These are phyloP conservation scores for Gossypium stocksii DNA, from an alignment of 345 rosid species.

Conservation along the genomic window DNA sequence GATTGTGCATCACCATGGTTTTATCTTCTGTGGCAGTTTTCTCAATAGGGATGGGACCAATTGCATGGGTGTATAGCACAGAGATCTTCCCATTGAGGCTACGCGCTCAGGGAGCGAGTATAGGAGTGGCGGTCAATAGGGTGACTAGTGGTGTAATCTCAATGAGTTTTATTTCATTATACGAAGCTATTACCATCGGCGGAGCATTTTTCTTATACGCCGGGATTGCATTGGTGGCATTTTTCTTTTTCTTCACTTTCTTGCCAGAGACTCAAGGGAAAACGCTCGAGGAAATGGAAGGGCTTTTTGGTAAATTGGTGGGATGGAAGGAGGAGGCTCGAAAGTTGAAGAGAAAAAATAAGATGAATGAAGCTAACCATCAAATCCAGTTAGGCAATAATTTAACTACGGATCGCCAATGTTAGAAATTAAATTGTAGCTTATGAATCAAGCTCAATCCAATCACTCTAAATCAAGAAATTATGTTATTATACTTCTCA, in stretches of 20 bases:
- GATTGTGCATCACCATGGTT: conserved; percentile 43
- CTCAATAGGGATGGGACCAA: conserved; percentile 92
- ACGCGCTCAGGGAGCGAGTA: conserved; percentile 77
- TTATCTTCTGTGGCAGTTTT: conserved; percentile 63
- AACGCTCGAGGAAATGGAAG: conserved; percentile 76
- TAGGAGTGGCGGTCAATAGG: conserved; percentile 63
- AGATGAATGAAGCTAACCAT: conserved; percentile 13
- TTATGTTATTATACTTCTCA: too few species aligned
- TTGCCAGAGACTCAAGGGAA: conserved; percentile 83
- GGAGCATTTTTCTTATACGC: conserved; percentile 79
- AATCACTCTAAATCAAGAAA: too few species aligned
- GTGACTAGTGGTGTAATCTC: conserved; percentile 71
- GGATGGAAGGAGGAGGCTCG: conserved; percentile 42
- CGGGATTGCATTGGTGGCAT: conserved; percentile 44
- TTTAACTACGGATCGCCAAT: too few species aligned
- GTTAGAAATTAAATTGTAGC: too few species aligned
- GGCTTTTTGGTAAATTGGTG: conserved; percentile 47
- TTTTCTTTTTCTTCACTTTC: conserved; percentile 47
- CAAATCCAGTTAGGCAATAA: conserved; percentile 21
- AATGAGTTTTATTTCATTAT: conserved; percentile 53
- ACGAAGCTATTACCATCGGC: conserved; percentile 54
- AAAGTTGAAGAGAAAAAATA: neutral
- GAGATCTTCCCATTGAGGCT: conserved; percentile 85
- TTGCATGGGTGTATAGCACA: conserved; percentile 84
- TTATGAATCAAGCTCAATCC: too few species aligned